Base-by-base conservation (phyloP, 2,329 filamentous ascomycete genomes). In the Fusarium graminum region DNA sequence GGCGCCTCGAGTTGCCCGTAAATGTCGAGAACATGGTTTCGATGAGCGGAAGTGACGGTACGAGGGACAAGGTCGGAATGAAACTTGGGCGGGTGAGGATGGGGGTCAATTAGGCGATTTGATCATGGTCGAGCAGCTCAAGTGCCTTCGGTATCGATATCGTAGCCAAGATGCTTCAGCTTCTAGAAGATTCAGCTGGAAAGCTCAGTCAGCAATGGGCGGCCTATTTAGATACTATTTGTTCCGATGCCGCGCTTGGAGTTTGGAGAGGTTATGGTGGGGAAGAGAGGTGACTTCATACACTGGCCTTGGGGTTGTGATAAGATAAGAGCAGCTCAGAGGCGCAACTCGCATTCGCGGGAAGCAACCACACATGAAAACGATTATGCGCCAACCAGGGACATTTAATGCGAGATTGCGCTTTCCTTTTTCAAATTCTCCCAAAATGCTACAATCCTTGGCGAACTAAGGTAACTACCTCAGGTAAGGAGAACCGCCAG, bases 21-120 rank as follows among this genome's bases (percentile, higher is more conserved):
- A 99, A 99, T 52, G 91, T 93, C 63, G 91, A 90, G 80, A 95
- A 96, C 94, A 97, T 97, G 75, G 62, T 36, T 69, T 52, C 45
- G 57, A 49, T 17, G 50, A 52, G 50, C 39, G 42, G 51, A 38
- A 47, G 40, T 7, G 54, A 41, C 44, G 55, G 54, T 34, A 34
- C 26, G 54, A 62, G 38, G 54, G 60, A 43, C 43, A 36, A 46
- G 45, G 57, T 45, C 29, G 43, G 17, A 13, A 22, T 22, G 32
- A 36, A 46, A 44, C 29, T 58, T 55, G 22, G 59, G 19, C 25
- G 38, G 25, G 47, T 25, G 39, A 52, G 19, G 47, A 25, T 53
- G 25, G 42, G 45, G 44, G 25, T 59, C 49, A 67, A 49, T 42
- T 47, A 52, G 38, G 51, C 34, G 47, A 44, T 25, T 34, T 30